Conservation (phyloP, 176 grass and related monocot species). For the Microstegium vimineum region DNA sequence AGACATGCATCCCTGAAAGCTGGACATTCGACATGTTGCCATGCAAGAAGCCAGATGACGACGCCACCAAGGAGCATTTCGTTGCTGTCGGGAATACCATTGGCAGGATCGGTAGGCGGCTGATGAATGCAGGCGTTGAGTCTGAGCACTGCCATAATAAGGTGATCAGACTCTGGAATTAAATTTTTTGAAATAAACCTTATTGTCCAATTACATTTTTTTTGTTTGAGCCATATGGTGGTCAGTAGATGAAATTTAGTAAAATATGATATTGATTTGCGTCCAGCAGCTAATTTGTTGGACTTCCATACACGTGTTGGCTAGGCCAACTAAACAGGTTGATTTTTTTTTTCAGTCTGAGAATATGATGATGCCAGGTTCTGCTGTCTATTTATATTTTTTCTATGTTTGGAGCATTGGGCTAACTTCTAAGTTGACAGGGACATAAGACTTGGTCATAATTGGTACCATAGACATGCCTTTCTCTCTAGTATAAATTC, state of each 20-base stretch:
- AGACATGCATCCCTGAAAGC: constrained; percentile 51
- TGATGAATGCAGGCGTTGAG: constrained; percentile 35
- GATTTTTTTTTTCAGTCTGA: too few relatives aligned
- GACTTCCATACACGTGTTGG: too few relatives aligned
- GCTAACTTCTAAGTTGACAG: too few relatives aligned
- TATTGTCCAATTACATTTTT: not conserved
- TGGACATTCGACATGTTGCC: constrained; percentile 84
- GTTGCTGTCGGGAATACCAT: constrained; percentile 2
- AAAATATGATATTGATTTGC: not conserved
- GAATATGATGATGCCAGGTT: too few relatives aligned
- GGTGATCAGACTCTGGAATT: constrained; percentile 30
- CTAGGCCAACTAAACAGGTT: too few relatives aligned
- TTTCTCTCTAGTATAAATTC: not conserved
- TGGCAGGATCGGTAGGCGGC: constrained; percentile 41
- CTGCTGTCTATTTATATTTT: too few relatives aligned
- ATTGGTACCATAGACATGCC: not conserved
- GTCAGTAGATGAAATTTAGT: not conserved
- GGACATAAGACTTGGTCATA: not conserved
- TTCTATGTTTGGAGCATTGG: too few relatives aligned
- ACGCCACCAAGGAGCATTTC: constrained; percentile 26
- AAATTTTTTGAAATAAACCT: not conserved
- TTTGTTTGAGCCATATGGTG: not conserved
- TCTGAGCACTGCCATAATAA: constrained; percentile 41
- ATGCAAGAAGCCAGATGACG: constrained; percentile 28
- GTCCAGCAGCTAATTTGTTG: not conserved